phyloP scores from a whole-genome alignment of 371 early-diverging fungal species.

The Aphelidium insulamus region DNA sequence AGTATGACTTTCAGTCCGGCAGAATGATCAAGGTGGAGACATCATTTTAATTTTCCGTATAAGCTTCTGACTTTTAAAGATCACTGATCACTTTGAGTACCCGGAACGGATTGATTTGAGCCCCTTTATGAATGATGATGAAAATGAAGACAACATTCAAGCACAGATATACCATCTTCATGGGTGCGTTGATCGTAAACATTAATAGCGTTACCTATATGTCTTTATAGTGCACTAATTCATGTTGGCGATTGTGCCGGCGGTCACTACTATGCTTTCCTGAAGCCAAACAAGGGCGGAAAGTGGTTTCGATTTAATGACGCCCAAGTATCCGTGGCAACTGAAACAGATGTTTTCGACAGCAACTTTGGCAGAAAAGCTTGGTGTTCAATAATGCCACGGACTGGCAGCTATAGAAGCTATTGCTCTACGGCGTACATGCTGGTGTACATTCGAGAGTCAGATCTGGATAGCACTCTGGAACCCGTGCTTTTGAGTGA shows the following conservation, averaged over 20 bases:
- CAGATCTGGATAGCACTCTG: conserved; percentile 42
- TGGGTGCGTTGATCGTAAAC: conserved; percentile 23
- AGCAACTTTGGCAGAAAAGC: conserved; percentile 94
- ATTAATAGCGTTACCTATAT: too few relatives aligned
- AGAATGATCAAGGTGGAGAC: conserved; percentile 80
- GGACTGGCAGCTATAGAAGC: conserved; percentile 9
- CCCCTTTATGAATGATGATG: conserved; percentile 58
- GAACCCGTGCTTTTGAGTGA: conserved; percentile 35
- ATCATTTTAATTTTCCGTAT: too few relatives aligned
- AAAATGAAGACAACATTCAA: conserved; percentile 25
- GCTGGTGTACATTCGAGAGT: conserved; percentile 80
- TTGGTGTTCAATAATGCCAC: too few relatives aligned
- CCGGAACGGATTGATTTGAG: conserved; percentile 68
- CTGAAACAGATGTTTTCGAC: conserved; percentile 72
- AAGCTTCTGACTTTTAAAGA: conserved; percentile 15
- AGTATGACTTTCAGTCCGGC: conserved; percentile 80
- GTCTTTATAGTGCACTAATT: conserved; percentile 44
- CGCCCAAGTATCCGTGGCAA: conserved; percentile 72
- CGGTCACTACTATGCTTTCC: conserved; percentile 92
- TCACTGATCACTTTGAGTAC: conserved; percentile 96
- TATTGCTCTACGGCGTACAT: conserved; percentile 87
- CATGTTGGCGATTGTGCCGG: conserved; percentile 89
- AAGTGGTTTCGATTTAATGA: conserved; percentile 95
- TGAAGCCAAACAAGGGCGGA: conserved; percentile 53
- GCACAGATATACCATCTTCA: conserved; percentile 59